Evolutionary conservation across 495 filamentous ascomycete genomes (phyloP).

Genomic region (Penicillium mononematosum): DNA sequence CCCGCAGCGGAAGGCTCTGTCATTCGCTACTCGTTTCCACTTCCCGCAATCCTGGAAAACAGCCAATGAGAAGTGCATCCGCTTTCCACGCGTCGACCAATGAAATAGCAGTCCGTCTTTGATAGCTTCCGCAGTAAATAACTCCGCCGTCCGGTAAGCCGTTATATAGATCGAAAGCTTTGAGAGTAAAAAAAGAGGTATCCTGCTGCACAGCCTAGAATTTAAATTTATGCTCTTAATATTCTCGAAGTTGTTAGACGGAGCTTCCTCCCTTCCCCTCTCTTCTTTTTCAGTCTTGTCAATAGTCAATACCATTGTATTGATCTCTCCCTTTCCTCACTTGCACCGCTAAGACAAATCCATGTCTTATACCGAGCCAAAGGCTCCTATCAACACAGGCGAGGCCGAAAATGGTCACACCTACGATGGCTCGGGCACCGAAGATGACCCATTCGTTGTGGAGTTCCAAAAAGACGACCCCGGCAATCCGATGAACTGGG

Average conservation of each 20-base stretch:
- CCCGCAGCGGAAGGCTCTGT: not conserved
- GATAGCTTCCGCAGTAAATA: not conserved
- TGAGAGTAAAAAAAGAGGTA: not conserved
- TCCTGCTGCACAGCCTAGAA: not conserved
- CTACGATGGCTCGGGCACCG: conserved; percentile 60
- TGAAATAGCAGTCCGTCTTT: not conserved
- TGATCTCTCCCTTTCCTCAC: too few species aligned
- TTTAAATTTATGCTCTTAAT: not conserved
- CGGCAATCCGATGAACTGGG: conserved; percentile 52
- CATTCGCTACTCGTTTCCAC: not conserved
- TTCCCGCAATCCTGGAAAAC: too few species aligned
- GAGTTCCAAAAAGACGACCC: conserved; percentile 60
- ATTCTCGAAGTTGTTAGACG: not conserved
- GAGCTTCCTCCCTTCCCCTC: too few species aligned
- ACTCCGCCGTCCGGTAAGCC: not conserved
- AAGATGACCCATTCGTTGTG: conserved; percentile 62
- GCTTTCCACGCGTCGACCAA: not conserved
- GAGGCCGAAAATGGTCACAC: conserved; percentile 16
- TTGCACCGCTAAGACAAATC: too few species aligned
- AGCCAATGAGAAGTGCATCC: too few species aligned
- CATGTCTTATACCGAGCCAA: not conserved
- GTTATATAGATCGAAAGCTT: not conserved
- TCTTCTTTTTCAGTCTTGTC: too few species aligned
- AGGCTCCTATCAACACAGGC: conserved; percentile 27
- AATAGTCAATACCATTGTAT: too few species aligned